Conservation (phyloP, 805 yeast species). For the Yamadazyma tumulicola region DNA sequence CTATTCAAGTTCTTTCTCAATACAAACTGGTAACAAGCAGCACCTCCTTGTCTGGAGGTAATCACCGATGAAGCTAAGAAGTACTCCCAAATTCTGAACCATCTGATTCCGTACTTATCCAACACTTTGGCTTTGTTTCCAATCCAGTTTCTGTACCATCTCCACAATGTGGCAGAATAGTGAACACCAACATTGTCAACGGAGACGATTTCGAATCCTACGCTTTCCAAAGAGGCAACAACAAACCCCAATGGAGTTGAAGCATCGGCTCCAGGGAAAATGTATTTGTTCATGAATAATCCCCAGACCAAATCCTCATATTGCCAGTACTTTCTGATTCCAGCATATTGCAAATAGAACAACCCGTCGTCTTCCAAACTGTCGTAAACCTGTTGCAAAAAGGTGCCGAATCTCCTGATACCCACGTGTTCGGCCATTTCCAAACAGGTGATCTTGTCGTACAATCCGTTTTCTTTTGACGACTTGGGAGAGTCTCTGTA, state of each 20-base stretch:
- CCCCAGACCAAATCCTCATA: slow-evolving; percentile 95
- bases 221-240: slow-evolving; percentile 68
- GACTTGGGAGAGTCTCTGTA: slow-evolving; percentile 88
- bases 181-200: slow-evolving; percentile 90
- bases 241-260: slow-evolving; percentile 90
- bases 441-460: slow-evolving; percentile 84
- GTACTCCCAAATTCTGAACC: slow-evolving; percentile 94
- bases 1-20: slow-evolving; percentile 86
- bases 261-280: slow-evolving; percentile 97
- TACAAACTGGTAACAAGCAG: slow-evolving; percentile 86
- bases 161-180: slow-evolving; percentile 86
- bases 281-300: slow-evolving; percentile 90
- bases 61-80: slow-evolving; percentile 81
- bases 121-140: slow-evolving; percentile 73
- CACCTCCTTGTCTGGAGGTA: slow-evolving; percentile 89
- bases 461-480: slow-evolving; percentile 41
- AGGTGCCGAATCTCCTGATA: slow-evolving; percentile 72
- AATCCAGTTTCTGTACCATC: slow-evolving; percentile 94
- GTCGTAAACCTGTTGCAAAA: slow-evolving; percentile 76
- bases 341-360: slow-evolving; percentile 85
- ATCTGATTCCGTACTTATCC: slow-evolving; percentile 78
- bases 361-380: slow-evolving; percentile 90
- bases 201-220: slow-evolving; percentile 81
- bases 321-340: slow-evolving; percentile 89
- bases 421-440: slow-evolving; percentile 98